Evolutionary conservation across 306 rosid species (phyloP), one percentile per base, ranked within the genome.

Genomic region (Trifolium dubium): DNA sequence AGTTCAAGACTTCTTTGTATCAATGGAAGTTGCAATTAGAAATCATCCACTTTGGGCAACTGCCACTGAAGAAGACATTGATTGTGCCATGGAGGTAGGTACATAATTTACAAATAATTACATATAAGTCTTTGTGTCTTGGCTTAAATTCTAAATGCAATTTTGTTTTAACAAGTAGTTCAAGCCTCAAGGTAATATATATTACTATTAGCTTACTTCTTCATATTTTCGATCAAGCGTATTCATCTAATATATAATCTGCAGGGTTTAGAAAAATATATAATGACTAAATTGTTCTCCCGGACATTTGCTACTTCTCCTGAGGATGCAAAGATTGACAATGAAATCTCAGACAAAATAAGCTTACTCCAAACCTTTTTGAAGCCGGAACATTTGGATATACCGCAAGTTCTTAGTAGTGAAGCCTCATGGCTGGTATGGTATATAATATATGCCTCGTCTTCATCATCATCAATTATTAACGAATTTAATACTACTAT

Each of bases 41-140:
- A 85, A 90, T 74, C 92, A 90, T 83, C 86, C 96, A 29, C 76
- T 90, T 35, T 90, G 96, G 96, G 74, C 80, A 3, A 81, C 69
- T 62, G 88, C 96, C 78, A 77, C 86, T 28, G 89, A 81, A 17
- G 79, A 84, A 49, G 92, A 88, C 74, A 81, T 88, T 63, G 89
- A 90, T 59, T 69, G 81, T 82, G 86, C 96, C 5, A 82, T 90
- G 92, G 92, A 89, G 92, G 96, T 89, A n/a, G n/a, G n/a, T n/a
- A 72, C 18, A 11, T 32, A 2, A 31, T 2, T 30, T 9, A 29
- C 19, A 7, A 47, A 12, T 58, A 46, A 31, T 46, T 37, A 54
- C 37, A 59, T 23, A 8, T 53, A 51, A 51, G 4, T 15, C 17
- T 28, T 32, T 72, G 40, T 31, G 1, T 69, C 9, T 23, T 23